Evolutionary conservation across 768 basidiomycete genomes (phyloP).

Genomic region (Leccinum disarticulatum): DNA sequence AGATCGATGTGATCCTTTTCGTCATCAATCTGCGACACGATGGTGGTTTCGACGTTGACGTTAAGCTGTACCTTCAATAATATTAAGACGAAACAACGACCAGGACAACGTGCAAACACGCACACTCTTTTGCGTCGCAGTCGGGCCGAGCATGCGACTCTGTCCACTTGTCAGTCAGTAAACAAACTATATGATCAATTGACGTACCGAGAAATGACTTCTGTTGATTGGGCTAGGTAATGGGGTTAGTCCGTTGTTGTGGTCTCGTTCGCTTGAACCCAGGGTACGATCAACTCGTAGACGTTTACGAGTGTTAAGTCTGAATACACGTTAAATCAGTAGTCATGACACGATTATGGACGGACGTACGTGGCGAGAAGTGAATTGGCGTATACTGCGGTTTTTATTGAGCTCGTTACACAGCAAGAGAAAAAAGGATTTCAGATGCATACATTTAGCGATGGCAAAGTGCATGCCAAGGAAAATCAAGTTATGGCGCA

Average conservation of each 20-base stretch:
- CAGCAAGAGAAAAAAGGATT: neutral
- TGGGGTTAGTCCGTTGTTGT: conserved; percentile 8
- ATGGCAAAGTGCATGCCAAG: conserved; percentile 37
- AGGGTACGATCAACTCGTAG: conserved; percentile 24
- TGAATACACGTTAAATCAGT: neutral
- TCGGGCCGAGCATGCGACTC: conserved; percentile 25
- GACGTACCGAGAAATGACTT: conserved; percentile 27
- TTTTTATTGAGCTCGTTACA: neutral
- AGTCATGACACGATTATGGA: neutral
- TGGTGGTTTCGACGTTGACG: conserved; percentile 35
- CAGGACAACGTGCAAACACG: neutral
- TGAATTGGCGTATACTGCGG: conserved; percentile 34
- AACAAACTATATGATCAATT: neutral
- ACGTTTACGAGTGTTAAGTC: conserved; percentile 33
- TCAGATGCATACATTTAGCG: conserved; percentile 27
- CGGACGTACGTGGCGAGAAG: conserved; percentile 34
- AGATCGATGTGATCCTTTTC: conserved; percentile 23
- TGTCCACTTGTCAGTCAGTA: conserved; percentile 5
- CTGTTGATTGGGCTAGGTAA: conserved; percentile 19
- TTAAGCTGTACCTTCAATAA: conserved; percentile 20
- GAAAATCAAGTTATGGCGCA: conserved; percentile 38
- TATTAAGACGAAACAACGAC: neutral
- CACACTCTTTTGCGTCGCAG: conserved; percentile 23
- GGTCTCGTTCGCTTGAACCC: conserved; percentile 29
- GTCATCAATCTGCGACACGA: conserved; percentile 33